phyloP scores from a whole-genome alignment of 2,329 filamentous ascomycete genomes.

The Scolecobasidium constrictum region DNA sequence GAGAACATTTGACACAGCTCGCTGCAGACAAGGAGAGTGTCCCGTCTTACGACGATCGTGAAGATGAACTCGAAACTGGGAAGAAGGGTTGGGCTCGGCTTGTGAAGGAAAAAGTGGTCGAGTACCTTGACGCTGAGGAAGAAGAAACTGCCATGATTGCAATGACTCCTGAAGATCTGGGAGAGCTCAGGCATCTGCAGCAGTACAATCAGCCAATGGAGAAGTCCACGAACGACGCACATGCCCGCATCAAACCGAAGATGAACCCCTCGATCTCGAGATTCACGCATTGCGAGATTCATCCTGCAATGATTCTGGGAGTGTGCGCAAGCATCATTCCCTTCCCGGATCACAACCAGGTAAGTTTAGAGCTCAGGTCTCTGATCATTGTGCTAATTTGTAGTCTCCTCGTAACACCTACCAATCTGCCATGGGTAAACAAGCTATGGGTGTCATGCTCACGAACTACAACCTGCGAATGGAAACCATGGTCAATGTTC shows the following conservation, averaged over 20 bases:
- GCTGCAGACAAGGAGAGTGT: constrained; percentile 57
- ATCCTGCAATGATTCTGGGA: constrained; percentile 96
- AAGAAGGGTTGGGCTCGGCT: constrained; percentile 72
- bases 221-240: constrained; percentile 51
- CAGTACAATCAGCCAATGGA: constrained; percentile 13
- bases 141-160: constrained; percentile 98
- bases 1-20: constrained; percentile 70
- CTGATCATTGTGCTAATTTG: constrained; percentile 5
- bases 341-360: constrained; percentile 96
- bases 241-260: constrained; percentile 78
- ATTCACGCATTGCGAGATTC: constrained; percentile 98
- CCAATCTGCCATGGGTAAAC: constrained; percentile 99
- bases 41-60: constrained; percentile 44
- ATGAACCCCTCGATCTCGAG: constrained; percentile 80
- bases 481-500: constrained; percentile 99
- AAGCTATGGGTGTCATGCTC: constrained; percentile 98
- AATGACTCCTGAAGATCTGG: constrained; percentile 94
- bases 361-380: constrained; percentile 22
- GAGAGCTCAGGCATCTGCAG: constrained; percentile 39
- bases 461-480: constrained; percentile 96
- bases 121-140: constrained; percentile 96
- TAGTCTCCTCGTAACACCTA: constrained; percentile 97
- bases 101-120: constrained; percentile 73
- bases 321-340: constrained; percentile 99
- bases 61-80: constrained; percentile 33